phyloP scores from a whole-genome alignment of 177 flowering plant species.

The Vitis hybrid region DNA sequence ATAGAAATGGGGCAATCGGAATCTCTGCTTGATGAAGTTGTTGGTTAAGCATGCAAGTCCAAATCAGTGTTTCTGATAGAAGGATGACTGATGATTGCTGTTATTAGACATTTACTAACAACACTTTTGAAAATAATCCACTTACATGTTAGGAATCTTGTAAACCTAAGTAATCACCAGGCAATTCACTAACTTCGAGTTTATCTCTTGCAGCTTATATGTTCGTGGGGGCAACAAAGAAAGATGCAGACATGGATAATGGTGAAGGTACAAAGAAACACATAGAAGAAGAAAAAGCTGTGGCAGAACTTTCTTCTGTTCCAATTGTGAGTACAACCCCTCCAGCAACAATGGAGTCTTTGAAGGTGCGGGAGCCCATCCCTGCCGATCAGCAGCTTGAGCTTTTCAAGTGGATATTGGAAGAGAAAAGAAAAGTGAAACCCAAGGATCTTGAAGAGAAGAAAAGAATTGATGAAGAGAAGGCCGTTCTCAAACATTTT shows the following conservation, averaged over 20 bases:
- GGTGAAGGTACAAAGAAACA: slow-evolving; percentile 20
- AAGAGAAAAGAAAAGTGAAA: slow-evolving; percentile 75
- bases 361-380: slow-evolving; percentile 44
- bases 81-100: too few relatives aligned
- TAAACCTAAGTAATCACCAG: neutral
- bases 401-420: slow-evolving; percentile 79
- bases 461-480: slow-evolving; percentile 77
- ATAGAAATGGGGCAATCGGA: too few relatives aligned
- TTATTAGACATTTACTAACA: too few relatives aligned
- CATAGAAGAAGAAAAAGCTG: slow-evolving; percentile 26
- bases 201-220: slow-evolving; percentile 34
- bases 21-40: too few relatives aligned
- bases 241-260: slow-evolving; percentile 17
- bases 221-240: slow-evolving; percentile 38
- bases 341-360: slow-evolving; percentile 23
- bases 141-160: too few relatives aligned
- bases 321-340: slow-evolving; percentile 13
- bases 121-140: too few relatives aligned
- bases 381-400: slow-evolving; percentile 69
- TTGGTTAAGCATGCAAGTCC: too few relatives aligned
- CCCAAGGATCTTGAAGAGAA: slow-evolving; percentile 62
- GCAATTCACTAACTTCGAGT: slow-evolving; percentile 9
- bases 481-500: slow-evolving; percentile 77
- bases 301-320: slow-evolving; percentile 20
- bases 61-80: too few relatives aligned